Evolutionary conservation across 805 yeast genomes (phyloP), one percentile per base, ranked within the genome.

Genomic region (Ogataea philodendri): DNA sequence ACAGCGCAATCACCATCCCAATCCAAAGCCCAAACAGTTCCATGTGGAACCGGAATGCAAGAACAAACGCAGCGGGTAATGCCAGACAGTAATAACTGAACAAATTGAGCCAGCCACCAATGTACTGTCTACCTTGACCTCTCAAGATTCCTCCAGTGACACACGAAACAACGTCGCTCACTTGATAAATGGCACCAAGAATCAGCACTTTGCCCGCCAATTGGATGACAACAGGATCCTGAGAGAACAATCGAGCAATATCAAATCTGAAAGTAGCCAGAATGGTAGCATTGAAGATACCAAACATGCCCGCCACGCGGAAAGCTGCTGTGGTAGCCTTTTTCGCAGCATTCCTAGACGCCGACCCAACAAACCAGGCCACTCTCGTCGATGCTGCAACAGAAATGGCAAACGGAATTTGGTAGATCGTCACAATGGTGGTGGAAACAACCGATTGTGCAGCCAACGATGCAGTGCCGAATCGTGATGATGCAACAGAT

Each of bases 121-220:
- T 70, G 48, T 69, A 72, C 26, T 81, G 82, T 57, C 75, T 75
- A 10, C 90, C 90, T 61, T 82, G 89, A 5, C 90, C 90, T 54
- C 93, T 70, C 35, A 84, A 63, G 41, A 85, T 70, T 10, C 90
- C 90, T 10, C 86, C 88, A 1, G 84, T 74, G 31, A 81, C 77
- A 10, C 86, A 84, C 44, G 81, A 74, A 50, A 78, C 60, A 8
- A 81, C 79, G 57, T 84, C 93, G 36, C 74, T 74, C 16, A 84
- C 60, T 61, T 83, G 89, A 72, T 80, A 81, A 20, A 76, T 51
- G 1, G 88, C 84, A 30, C 79, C 72, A 28, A 80, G 62, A 55
- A 84, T 78, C 61, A 83, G 62, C 17, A 82, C 71, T 15, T 59
- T 57, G 1, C 67, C 56, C 6, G 82, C 76, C 8, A 72, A 50